Evolutionary conservation across 768 basidiomycete species (phyloP), one percentile per base, ranked within the genome.

Genomic region (Rhizopogon vulgaris): DNA sequence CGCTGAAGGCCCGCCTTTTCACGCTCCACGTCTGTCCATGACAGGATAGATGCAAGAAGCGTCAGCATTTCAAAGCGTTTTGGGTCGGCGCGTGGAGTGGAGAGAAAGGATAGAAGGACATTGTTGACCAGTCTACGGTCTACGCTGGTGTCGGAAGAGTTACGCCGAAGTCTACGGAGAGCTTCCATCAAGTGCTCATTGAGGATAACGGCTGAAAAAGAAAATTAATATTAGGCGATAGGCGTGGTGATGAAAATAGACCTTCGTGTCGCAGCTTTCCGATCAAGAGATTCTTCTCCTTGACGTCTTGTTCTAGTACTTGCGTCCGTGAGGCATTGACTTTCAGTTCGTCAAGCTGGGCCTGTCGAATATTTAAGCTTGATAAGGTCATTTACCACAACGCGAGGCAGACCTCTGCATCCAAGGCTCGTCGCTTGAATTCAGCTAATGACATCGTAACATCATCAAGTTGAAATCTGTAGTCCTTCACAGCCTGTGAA

Each of bases 101-200:
- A 80, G 48, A 99, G 76, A 73, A 96, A 99, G 0, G 85, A 85
- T 17, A 98, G 77, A 14, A 99, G 74, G 52, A 98, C 84, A 63
- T 99, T 99, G 34, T 90, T 95, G 32, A 99, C 92, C 1, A 99
- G 82, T 11, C 93, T 85, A 47, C 90, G 75, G 67, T 99, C 95
- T 25, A 99, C 95, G 59, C 91, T 97, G 41, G 83, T 90, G 41
- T 82, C 82, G 6, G 89, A 80, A 0, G 90, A 85, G 53, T 84
- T 90, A 57, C 85, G 86, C 41, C 92, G 84, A 46, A 99, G 78
- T 22, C 96, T 85, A 11, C 95, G 90, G n/a, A 99, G 80, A 3
- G 96, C 96, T 69, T 98, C 95, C 61, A 94, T 96, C 10, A 99
- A 76, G 62, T 99, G 96, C 63, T 98, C 96, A 58, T 98, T 98